Conservation (phyloP, 345 rosid genomes). For the Alliaria petiolata region DNA sequence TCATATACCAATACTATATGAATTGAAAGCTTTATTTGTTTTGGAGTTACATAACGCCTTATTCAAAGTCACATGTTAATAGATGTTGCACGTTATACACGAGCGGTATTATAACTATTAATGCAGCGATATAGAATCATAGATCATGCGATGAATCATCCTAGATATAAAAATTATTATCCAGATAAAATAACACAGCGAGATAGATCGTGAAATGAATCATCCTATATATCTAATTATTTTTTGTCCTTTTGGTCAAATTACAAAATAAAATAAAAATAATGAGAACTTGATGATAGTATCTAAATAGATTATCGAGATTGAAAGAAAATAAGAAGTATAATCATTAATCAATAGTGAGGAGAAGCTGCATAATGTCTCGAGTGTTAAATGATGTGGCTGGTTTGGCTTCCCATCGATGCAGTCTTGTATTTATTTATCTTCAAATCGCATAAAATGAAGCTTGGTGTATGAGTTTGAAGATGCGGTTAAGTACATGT, state of each 20-base stretch:
- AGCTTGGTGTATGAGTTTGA: not conserved
- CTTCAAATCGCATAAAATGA: not conserved
- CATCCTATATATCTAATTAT: not conserved
- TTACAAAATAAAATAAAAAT: not conserved
- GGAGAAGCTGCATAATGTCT: not conserved
- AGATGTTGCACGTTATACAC: not conserved
- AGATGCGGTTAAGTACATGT: not conserved
- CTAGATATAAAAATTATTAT: not conserved
- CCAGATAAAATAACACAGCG: not conserved
- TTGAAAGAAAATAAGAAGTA: no score
- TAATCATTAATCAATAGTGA: no score
- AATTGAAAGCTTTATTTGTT: no score
- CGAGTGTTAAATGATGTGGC: no score
- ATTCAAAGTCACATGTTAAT: not conserved
- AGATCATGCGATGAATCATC: not conserved
- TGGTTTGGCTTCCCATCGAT: no score
- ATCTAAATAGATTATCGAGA: no score
- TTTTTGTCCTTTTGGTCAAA: not conserved
- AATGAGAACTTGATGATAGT: not conserved
- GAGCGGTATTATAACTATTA: not conserved
- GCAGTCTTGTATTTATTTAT: not conserved
- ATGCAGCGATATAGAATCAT: not conserved
- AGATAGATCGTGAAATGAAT: not conserved
- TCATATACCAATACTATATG: no score
- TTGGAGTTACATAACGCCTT: not conserved